A percentile compares a stretch with the other conserved stretches of the same genome.
These are phyloP conservation scores for Scutellaria minor DNA, from an alignment of 257 asterid species.

Conservation along the genomic window DNA sequence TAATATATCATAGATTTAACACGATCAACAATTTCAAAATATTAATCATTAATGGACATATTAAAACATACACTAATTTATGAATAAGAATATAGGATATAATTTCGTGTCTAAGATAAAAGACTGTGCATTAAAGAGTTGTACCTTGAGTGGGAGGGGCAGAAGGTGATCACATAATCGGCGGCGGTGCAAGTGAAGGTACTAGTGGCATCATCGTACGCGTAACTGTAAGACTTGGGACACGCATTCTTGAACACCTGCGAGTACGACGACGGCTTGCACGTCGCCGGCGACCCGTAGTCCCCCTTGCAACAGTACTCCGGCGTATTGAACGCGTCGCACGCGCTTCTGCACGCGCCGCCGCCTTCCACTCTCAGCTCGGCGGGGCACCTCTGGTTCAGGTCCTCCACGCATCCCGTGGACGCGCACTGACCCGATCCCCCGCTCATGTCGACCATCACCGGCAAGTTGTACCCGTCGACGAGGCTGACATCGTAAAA, in stretches of 20 bases:
- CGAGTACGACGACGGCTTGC: conserved; percentile 58
- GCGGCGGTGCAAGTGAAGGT: conserved; percentile 63
- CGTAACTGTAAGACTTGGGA: conserved; percentile 65
- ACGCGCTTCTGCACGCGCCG: conserved; percentile 73
- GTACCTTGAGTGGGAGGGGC: conserved; percentile 48
- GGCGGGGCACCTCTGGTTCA: conserved; percentile 55
- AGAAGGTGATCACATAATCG: conserved; percentile 62
- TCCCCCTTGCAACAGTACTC: conserved; percentile 67
- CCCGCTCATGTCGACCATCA: conserved; percentile 49
- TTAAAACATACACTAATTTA: no score
- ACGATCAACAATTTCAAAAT: no score
- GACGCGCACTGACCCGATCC: conserved; percentile 60
- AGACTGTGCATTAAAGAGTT: conserved; percentile 13
- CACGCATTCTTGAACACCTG: conserved; percentile 62
- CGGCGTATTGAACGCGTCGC: conserved; percentile 60
- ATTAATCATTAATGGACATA: no score
- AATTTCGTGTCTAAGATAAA: no score
- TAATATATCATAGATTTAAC: no score
- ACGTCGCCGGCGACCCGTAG: conserved; percentile 54
- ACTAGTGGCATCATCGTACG: conserved; percentile 60
- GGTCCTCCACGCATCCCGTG: conserved; percentile 60
- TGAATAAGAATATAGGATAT: no score
- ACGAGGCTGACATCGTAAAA: conserved; percentile 78
- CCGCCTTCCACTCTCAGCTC: conserved; percentile 54
- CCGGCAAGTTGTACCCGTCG: conserved; percentile 71